Base-by-base conservation (phyloP, 2,329 filamentous ascomycete species). In the Thelonectria olida region DNA sequence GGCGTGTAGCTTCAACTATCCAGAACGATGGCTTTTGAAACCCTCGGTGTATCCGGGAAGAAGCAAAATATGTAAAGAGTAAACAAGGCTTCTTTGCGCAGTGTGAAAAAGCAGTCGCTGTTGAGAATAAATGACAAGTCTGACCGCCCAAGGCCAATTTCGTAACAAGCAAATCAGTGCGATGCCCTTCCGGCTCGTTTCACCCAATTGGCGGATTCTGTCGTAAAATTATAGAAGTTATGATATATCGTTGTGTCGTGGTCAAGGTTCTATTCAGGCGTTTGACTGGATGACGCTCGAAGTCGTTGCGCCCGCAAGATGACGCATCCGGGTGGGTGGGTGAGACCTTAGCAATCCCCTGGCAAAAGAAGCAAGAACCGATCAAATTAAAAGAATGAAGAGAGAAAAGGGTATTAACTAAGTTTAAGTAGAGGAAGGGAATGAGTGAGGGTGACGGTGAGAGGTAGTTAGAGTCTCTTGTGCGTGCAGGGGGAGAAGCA, bases 311-410 rank as follows among this genome's bases (percentile, higher is more conserved):
- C 58, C 58, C 58, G 58, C 58, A 55, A 39, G 38, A 56, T 51
- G 52, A 61, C 58, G 52, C 52, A 61, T 52, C 47, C 58, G 38
- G 52, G 52, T 48, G 56, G 48, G 53, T 48, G 49, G 34, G 56
- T 65, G 49, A 61, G 45, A 65, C 48, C 4, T 10, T 58, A 50
- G 45, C 55, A 58, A 62, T 49, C 27, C 61, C 20, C 57, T 31
- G 39, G 64, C 42, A 53, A 31, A 17, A 36, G 34, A 28, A 20
- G 17, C 23, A 44, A 34, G n/a, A n/a, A n/a, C n/a, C n/a, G 27
- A 25, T 31, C 23, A 36, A 22, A 27, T 34, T 13, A n/a, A 7
- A n/a, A 25, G 27, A 19, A 48, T n/a, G 12, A 49, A 49, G 19
- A 55, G 19, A 17, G 39, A 41, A 38, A 42, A 9, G 36, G 50